Evolutionary conservation across 306 rosid species (phyloP).

Genomic region (Sicyos edulis): DNA sequence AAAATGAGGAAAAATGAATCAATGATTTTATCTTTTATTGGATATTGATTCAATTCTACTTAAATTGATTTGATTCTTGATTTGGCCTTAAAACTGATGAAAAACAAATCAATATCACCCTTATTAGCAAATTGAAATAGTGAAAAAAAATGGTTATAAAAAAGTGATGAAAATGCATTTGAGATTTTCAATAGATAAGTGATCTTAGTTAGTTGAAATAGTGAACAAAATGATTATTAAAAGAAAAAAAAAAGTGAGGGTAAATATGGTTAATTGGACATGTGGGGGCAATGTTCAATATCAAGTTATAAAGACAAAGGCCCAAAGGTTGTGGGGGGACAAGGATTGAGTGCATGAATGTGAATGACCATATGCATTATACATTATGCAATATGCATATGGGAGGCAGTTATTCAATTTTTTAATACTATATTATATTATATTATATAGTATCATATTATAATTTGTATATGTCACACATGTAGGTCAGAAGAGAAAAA

Average conservation of each 20-base stretch:
- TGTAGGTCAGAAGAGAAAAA: background rate
- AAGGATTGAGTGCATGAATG: constrained; percentile 14
- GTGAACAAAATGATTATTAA: background rate
- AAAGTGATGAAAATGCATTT: too few species aligned
- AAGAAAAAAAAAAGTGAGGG: background rate
- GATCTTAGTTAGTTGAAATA: background rate
- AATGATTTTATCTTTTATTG: too few species aligned
- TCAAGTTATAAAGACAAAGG: background rate
- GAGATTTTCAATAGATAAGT: background rate
- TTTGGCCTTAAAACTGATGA: too few species aligned
- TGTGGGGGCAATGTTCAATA: background rate
- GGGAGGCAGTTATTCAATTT: constrained; percentile 6
- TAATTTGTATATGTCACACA: too few species aligned
- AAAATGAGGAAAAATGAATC: too few species aligned
- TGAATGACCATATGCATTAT: constrained; percentile 13
- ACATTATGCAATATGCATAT: constrained; percentile 3
- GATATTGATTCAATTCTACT: too few species aligned
- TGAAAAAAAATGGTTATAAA: too few species aligned
- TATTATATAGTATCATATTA: too few species aligned
- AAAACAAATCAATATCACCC: too few species aligned
- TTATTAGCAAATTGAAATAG: too few species aligned
- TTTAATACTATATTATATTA: too few species aligned
- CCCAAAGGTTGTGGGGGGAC: constrained; percentile 18
- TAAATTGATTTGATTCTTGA: too few species aligned
- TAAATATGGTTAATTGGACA: background rate